Evolutionary conservation across 2,329 filamentous ascomycete genomes (phyloP), one percentile per base, ranked within the genome.

Genomic region (Venturia oleaginea): DNA sequence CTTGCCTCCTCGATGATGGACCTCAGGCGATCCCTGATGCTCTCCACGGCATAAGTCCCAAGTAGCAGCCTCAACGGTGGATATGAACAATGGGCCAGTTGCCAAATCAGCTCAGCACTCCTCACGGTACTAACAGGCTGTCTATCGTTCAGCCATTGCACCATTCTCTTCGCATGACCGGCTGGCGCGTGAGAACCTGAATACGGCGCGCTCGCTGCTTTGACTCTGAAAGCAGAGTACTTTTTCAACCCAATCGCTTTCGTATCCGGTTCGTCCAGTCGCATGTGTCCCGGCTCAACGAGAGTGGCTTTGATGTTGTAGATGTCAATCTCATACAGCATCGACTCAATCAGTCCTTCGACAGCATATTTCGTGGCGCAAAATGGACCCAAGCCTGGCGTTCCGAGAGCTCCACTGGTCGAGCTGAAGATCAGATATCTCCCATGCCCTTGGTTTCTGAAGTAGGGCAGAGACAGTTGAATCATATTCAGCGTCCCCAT

Each of bases 291-390:
- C 0, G 93, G 92, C 71, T 97, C 91, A 0, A 97, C 92, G 6
- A 99, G 83, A 2, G 93, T 97, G 0, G 91, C 91, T 76, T 95
- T 96, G 75, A 97, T 89, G 72, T 94, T 93, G 77, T 96, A 97
- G 0, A 81, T 79, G 68, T 97, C 92, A 43, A 96, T 88, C 74
- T 99, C 94, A 76, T 97, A 97, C 19, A 97, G 83, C 90, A 99
- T 93, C 19, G 91, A 92, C 76, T 99, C 94, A 69, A 97, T 92
- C 63, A 99, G 80, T 0, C 93, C 94, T 73, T 99, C 94, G 4
- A 96, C 91, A 0, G 94, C 94, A 76, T 97, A 97, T 75, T 97
- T 99, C 19, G 92, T 96, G 1, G 94, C 94, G 75, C 93, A 97
- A 73, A 96, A 97, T 0, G 93, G 93, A 0, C 93, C 93, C 6